Conservation (phyloP, 257 asterid species). For the Fraxinus excelsior region DNA sequence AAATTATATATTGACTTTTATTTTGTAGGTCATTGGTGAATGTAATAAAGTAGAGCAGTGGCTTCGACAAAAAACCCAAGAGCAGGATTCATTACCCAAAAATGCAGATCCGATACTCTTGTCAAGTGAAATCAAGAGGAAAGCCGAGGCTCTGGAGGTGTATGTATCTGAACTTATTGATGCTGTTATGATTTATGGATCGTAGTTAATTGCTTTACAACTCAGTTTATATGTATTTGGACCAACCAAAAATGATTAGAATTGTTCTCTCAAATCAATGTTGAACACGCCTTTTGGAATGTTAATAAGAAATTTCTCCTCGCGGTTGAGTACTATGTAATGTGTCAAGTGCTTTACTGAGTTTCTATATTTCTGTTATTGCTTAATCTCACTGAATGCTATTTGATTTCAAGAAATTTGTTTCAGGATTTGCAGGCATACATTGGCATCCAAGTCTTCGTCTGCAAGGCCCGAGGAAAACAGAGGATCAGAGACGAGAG, state of each 20-base stretch:
- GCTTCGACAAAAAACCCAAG: slow-evolving; percentile 73
- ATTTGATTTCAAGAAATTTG: slow-evolving; percentile 18
- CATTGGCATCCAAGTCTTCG: slow-evolving; percentile 43
- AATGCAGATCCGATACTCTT: slow-evolving; percentile 76
- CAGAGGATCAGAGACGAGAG: slow-evolving; percentile 40
- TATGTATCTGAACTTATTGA: slow-evolving; percentile 43
- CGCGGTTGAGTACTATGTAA: not conserved
- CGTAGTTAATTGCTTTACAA: slow-evolving; percentile 3
- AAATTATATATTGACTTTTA: slow-evolving; percentile 16
- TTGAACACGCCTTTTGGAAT: not conserved
- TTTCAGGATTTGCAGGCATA: slow-evolving; percentile 76
- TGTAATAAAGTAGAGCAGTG: slow-evolving; percentile 83
- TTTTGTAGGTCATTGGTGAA: slow-evolving; percentile 67
- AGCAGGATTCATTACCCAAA: slow-evolving; percentile 79
- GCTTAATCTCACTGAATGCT: not conserved
- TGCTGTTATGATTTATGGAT: slow-evolving; percentile 14
- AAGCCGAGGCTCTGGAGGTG: slow-evolving; percentile 67
- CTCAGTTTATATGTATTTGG: not conserved
- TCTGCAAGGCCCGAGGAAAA: slow-evolving; percentile 38
- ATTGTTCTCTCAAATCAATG: not conserved
- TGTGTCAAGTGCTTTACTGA: slow-evolving; percentile 5
- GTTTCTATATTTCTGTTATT: slow-evolving; percentile 2
- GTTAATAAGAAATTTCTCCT: not conserved
- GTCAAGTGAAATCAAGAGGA: slow-evolving; percentile 71
- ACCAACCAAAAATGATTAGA: not conserved